A percentile compares a stretch with the other conserved stretches of the same genome.
phyloP scores from a whole-genome alignment of 208 protist species.

The Trypanosoma brucei region DNA sequence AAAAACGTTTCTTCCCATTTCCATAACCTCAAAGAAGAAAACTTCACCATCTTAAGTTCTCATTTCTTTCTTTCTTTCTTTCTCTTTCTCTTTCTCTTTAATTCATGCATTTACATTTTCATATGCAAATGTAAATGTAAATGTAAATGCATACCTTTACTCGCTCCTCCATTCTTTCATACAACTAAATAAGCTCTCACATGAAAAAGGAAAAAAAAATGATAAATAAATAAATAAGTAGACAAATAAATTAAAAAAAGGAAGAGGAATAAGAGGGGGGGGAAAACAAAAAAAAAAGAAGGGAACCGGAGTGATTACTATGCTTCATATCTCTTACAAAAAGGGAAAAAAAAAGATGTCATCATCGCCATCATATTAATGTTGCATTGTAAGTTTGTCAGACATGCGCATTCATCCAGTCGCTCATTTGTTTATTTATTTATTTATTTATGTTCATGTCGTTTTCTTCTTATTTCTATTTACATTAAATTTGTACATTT shows the following conservation, averaged over 20 bases:
- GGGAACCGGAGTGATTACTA: not conserved
- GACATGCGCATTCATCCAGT: too few relatives aligned
- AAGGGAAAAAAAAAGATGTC: not conserved
- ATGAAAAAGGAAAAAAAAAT: constrained; percentile 2
- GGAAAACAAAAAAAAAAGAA: constrained; percentile 12
- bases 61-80: constrained; percentile 9
- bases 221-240: constrained; percentile 2
- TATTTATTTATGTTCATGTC: constrained; percentile 4
- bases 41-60: constrained; percentile 3
- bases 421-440: constrained; percentile 3
- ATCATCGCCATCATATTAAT: too few relatives aligned
- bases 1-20: too few relatives aligned
- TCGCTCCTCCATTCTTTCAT: too few relatives aligned
- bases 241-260: constrained; percentile 15
- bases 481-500: not conserved
- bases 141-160: not conserved
- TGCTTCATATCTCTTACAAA: not conserved
- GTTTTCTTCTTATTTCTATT: not conserved
- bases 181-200: constrained; percentile 7
- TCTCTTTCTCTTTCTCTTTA: not conserved
- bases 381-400: too few relatives aligned
- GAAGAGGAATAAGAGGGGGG: constrained; percentile 11
- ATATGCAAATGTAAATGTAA: constrained; percentile 1
- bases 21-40: too few relatives aligned
- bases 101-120: not conserved